Base-by-base conservation (phyloP, 129 eudicot species). In the Lactuca sativa region DNA sequence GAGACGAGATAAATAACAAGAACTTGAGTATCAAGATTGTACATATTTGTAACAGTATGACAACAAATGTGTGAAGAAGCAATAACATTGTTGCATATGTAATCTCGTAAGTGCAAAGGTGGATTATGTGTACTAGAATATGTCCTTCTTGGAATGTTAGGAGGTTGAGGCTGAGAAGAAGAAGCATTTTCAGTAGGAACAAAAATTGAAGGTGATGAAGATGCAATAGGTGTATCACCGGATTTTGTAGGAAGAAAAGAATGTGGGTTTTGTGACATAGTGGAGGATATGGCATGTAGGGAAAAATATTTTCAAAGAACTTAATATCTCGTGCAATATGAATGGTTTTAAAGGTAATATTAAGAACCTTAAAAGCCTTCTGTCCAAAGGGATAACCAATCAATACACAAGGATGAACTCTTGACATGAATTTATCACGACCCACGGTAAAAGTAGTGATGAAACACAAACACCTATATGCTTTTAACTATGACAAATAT, bases 361-460 rank as follows among this genome's bases (percentile, higher is more conserved):
- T 15, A 53, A 7, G 8, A 0, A 74, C 15, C 2, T 30, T 36
- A 25, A 56, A 74, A 0, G 44, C 67, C 5, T 74, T 74, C 9
- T 74, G n/a, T 0, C 13, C 47, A 9, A 10, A 5, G 38, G 78
- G 66, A 64, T 74, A 63, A 0, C 78, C 65, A 5, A 74, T 0
- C 7, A 74, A 74, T 0, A 74, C 1, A 38, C 14, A 62, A 17
- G 7, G 15, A 3, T 8, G 5, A 2, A 56, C 51, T n/a, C 78
- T 40, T 0, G 44, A 31, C 0, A 6, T 56, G 18, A 64, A 55
- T 9, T 74, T 74, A 10, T 64, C 62, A 1, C 13, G 10, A 0
- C 5, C 4, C 3, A 9, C 16, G 0, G 13, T 0, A 2, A 1
- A 18, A 0, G 13, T 5, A 0, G 66, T 56, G 0, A 21, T 34